Evolutionary conservation across 192 early-diverging fungal species (phyloP).

Genomic region (Glomus cerebriforme): DNA sequence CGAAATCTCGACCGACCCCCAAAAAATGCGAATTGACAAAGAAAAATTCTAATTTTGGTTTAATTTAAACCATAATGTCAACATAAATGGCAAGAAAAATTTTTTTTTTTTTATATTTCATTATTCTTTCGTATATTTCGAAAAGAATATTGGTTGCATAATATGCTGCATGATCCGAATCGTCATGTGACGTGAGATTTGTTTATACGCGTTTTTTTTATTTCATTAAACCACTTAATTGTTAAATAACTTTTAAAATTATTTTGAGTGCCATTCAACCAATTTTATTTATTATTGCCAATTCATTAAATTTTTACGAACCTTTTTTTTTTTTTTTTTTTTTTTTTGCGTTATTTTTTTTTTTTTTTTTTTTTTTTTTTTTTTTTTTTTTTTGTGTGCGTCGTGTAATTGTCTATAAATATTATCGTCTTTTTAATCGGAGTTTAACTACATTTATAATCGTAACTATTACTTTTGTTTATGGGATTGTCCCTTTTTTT

Average conservation of each 20-base stretch:
- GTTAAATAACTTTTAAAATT: too few species aligned
- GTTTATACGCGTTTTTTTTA: too few species aligned
- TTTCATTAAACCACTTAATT: too few species aligned
- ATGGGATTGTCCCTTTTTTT: not conserved
- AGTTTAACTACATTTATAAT: not conserved
- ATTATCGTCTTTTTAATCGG: not conserved
- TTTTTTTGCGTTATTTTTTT: too few species aligned
- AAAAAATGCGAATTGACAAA: not conserved
- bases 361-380: too few species aligned
- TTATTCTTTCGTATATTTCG: too few species aligned
- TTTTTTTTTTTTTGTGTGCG: not conserved
- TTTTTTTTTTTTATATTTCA: too few species aligned
- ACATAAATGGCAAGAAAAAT: not conserved
- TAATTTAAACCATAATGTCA: not conserved
- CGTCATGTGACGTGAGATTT: too few species aligned
- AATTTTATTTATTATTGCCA: slow-evolving; percentile 13
- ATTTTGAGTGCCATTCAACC: slow-evolving; percentile 18
- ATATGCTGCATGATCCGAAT: too few species aligned
- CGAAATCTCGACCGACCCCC: not conserved
- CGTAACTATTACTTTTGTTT: not conserved
- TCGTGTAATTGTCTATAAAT: not conserved
- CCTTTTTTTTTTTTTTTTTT: not conserved
- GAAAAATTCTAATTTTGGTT: not conserved
- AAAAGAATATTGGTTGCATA: too few species aligned
- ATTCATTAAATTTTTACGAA: slow-evolving; percentile 16